Percentiles rank a stretch among this genome's conserved stretches.
phyloP scores from a whole-genome alignment of 805 yeast genomes.

The Barnettozyma sucrosica region DNA sequence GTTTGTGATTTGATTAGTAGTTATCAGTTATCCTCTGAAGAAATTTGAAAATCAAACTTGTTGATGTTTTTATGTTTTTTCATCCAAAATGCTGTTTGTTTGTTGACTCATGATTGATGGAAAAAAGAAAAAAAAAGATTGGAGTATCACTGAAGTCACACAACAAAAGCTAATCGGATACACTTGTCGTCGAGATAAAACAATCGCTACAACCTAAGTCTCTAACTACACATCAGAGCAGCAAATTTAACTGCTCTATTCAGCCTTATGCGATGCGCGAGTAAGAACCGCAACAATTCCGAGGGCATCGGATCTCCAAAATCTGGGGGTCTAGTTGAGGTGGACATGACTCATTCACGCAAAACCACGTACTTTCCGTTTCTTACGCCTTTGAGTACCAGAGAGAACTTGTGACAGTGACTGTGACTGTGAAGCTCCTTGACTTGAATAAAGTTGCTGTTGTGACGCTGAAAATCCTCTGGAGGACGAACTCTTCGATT shows the following conservation, averaged over 20 bases:
- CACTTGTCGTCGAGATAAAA: too few relatives aligned
- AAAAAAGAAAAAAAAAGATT: too few relatives aligned
- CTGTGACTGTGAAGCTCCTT: neutral
- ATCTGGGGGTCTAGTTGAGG: neutral
- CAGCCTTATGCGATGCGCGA: too few relatives aligned
- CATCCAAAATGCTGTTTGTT: neutral
- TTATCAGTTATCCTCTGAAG: too few relatives aligned
- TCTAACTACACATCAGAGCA: too few relatives aligned
- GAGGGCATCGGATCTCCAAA: neutral
- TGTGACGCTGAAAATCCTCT: neutral
- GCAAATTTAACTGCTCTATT: too few relatives aligned
- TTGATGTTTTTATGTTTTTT: neutral
- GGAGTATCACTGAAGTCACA: too few relatives aligned
- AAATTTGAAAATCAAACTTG: too few relatives aligned
- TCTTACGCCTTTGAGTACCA: conserved; percentile 6
- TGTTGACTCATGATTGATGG: neutral
- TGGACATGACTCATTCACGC: conserved; percentile 8
- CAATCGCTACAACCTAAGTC: too few relatives aligned
- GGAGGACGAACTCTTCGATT: neutral
- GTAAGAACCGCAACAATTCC: too few relatives aligned
- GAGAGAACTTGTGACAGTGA: conserved; percentile 3
- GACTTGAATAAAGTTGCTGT: neutral
- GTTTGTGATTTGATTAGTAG: neutral
- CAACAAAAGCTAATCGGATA: too few relatives aligned
- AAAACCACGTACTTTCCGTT: conserved; percentile 21